Conservation (phyloP, 176 grass and related monocot species). For the Oryza meridionalis region DNA sequence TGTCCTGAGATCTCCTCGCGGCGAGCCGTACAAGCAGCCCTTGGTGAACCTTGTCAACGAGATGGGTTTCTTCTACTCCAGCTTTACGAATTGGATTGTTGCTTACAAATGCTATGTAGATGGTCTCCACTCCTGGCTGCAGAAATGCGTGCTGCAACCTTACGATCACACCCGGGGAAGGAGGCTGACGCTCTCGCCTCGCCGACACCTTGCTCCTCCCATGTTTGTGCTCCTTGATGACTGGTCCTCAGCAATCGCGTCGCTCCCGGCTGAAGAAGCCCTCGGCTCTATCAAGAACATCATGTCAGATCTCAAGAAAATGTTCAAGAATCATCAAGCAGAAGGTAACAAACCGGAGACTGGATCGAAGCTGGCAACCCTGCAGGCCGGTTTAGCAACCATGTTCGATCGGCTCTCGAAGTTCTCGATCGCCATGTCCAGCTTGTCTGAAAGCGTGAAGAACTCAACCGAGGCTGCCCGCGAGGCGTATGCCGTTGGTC, state of each 20-base stretch:
- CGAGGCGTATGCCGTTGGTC: conserved; percentile 41
- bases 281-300: conserved; percentile 47
- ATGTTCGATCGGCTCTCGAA: conserved; percentile 58
- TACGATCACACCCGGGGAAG: conserved; percentile 50
- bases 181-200: conserved; percentile 48
- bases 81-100: conserved; percentile 56
- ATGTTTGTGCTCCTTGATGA: conserved; percentile 65
- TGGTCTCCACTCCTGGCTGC: conserved; percentile 62
- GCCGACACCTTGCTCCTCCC: conserved; percentile 53
- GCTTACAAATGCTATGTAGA: conserved; percentile 60
- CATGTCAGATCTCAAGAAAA: conserved; percentile 43
- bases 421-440: conserved; percentile 50
- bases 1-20: conserved; percentile 29
- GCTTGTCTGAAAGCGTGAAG: conserved; percentile 67
- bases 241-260: conserved; percentile 40
- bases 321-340: conserved; percentile 35
- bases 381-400: conserved; percentile 47
- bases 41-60: conserved; percentile 52
- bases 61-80: conserved; percentile 49
- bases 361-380: conserved; percentile 40
- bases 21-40: conserved; percentile 43
- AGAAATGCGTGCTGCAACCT: conserved; percentile 61
- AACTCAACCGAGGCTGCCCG: conserved; percentile 46
- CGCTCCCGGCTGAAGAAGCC: conserved; percentile 45
- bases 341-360: not conserved